Conservation (phyloP, 2,329 filamentous ascomycete species). For the Aspergillus alliaceus region DNA sequence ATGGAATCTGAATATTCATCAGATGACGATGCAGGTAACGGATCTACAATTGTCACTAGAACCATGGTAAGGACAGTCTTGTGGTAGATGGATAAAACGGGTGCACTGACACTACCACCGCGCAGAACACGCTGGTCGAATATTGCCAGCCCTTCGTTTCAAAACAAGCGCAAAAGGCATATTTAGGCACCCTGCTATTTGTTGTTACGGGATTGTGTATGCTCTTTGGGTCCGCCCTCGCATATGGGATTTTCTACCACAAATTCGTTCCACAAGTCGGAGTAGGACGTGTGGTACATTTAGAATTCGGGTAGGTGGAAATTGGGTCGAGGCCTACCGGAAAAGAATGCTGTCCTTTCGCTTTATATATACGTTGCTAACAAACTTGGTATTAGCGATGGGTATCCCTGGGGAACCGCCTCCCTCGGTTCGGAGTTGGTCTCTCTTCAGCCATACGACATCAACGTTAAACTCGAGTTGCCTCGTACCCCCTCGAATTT, state of each 20-base stretch:
- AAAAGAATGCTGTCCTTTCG: not conserved
- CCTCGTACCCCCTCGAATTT: slow-evolving; percentile 77
- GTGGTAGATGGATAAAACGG: not conserved
- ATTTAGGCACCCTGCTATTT: slow-evolving; percentile 60
- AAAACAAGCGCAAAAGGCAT: slow-evolving; percentile 62
- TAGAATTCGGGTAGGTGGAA: slow-evolving; percentile 62
- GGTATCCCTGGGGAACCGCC: slow-evolving; percentile 54
- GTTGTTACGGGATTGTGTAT: slow-evolving; percentile 55
- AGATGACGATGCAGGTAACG: slow-evolving; percentile 10
- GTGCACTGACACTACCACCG: not conserved
- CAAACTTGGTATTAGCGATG: slow-evolving; percentile 33
- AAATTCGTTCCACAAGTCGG: slow-evolving; percentile 67
- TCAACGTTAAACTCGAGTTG: slow-evolving; percentile 71
- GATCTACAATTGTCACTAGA: slow-evolving; percentile 8
- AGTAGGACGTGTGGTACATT: slow-evolving; percentile 61
- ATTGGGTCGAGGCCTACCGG: too few species aligned
- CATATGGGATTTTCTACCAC: slow-evolving; percentile 68
- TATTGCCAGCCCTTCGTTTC: slow-evolving; percentile 60
- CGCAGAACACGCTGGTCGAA: slow-evolving; percentile 53
- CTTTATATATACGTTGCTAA: not conserved
- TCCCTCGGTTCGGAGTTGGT: slow-evolving; percentile 58
- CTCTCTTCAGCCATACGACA: slow-evolving; percentile 78
- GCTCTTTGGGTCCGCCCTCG: slow-evolving; percentile 57
- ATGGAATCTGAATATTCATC: slow-evolving; percentile 16
- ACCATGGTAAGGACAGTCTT: slow-evolving; percentile 16